Evolutionary conservation across 1,284 basidiomycete genomes (phyloP).

Genomic region (Heterobasidion parviporum): DNA sequence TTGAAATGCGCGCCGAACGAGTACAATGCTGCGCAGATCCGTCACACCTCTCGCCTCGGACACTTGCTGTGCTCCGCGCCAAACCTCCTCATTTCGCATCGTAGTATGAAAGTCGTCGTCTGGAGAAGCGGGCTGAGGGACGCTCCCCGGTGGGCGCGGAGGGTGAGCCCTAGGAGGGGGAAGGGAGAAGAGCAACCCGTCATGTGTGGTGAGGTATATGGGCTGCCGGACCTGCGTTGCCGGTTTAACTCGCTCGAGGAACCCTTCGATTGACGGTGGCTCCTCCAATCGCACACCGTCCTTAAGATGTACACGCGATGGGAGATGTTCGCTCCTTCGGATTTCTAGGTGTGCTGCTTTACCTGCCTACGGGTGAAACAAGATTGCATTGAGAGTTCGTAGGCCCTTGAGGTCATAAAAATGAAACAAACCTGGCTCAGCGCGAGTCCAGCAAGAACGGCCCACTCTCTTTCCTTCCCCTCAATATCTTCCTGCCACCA

Average conservation of each 20-base stretch:
- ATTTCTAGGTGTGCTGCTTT: conserved; percentile 61
- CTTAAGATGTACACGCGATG: conserved; percentile 43
- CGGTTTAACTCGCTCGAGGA: conserved; percentile 62
- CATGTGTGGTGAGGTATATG: conserved; percentile 67
- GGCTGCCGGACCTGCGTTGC: conserved; percentile 52
- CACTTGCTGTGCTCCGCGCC: conserved; percentile 61
- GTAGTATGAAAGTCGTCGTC: conserved; percentile 25
- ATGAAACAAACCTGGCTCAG: conserved; percentile 49
- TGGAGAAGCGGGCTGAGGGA: conserved; percentile 20
- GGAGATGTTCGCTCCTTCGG: conserved; percentile 59
- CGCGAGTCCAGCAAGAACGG: conserved; percentile 65
- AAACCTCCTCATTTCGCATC: conserved; percentile 44
- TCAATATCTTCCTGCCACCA: conserved; percentile 61
- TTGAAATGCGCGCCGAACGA: conserved; percentile 58
- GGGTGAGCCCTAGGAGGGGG: conserved; percentile 48
- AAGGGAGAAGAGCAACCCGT: conserved; percentile 65
- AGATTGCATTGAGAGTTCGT: conserved; percentile 3
- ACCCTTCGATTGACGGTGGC: conserved; percentile 75
- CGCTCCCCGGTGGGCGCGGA: conserved; percentile 57
- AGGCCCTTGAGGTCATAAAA: conserved; percentile 1
- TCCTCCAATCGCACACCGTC: conserved; percentile 54
- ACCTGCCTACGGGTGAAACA: conserved; percentile 27
- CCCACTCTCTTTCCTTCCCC: conserved; percentile 59
- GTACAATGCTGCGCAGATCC: conserved; percentile 60
- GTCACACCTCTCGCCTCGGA: conserved; percentile 54